These are phyloP conservation scores for Escallonia rubra DNA, from an alignment of 129 eudicot species.

Conservation along the genomic window DNA sequence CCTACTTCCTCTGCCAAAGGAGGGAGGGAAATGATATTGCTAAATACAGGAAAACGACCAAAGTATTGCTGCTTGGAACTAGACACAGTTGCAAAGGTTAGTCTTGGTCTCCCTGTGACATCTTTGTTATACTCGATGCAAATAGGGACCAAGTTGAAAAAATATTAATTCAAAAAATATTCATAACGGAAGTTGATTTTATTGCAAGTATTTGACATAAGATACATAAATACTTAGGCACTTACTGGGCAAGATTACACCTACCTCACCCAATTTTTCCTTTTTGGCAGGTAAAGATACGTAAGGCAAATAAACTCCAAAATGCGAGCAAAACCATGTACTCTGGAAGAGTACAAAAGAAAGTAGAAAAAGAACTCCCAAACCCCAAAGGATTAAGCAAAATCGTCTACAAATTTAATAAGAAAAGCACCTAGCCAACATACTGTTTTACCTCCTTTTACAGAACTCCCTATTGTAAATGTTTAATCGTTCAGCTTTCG, in stretches of 20 bases:
- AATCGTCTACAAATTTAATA: no score
- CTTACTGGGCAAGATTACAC: no score
- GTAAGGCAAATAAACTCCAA: no score
- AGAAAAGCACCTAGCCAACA: background rate
- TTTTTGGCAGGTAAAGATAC: background rate
- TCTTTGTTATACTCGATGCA: background rate
- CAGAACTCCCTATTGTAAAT: background rate
- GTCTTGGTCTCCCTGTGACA: conserved; percentile 8
- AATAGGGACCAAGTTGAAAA: background rate
- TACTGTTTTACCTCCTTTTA: background rate
- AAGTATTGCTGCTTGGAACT: conserved; percentile 1
- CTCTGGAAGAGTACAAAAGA: no score
- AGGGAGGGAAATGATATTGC: conserved; percentile 4
- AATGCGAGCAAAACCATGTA: no score
- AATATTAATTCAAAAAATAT: background rate
- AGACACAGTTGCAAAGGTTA: background rate
- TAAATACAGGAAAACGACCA: background rate
- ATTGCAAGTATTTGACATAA: background rate
- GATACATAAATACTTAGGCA: background rate
- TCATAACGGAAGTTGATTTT: background rate
- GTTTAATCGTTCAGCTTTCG: background rate
- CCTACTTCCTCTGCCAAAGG: conserved; percentile 45
- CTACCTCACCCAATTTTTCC: background rate
- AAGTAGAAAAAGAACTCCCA: no score
- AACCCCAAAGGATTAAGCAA: no score